These are phyloP conservation scores for Silene uniflora DNA, from an alignment of 148 eudicot species.

Conservation along the genomic window DNA sequence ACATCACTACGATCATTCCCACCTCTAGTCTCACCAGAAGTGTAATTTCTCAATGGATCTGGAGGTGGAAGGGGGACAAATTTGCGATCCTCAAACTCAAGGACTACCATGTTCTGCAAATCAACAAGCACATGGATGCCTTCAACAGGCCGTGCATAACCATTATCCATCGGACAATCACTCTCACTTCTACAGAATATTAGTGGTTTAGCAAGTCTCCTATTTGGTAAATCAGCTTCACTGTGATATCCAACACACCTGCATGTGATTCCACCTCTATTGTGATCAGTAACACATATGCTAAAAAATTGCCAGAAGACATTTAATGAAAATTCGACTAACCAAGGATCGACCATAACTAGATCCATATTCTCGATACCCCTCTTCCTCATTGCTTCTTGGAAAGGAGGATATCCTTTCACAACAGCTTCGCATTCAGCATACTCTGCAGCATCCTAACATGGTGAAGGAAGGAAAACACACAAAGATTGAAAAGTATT, in stretches of 20 bases:
- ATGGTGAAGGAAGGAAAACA: conserved; percentile 17
- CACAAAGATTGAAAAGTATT: conserved; percentile 3
- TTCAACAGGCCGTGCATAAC: conserved; percentile 98
- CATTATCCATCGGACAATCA: conserved; percentile 95
- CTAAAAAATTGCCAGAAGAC: background rate
- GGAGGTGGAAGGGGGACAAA: conserved; percentile 92
- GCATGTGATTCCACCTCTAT: conserved; percentile 14
- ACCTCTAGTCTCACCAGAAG: conserved; percentile 87
- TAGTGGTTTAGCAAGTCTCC: conserved; percentile 90
- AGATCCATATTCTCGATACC: conserved; percentile 91
- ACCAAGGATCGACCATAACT: conserved; percentile 94
- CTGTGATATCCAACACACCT: conserved; percentile 75
- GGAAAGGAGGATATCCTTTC: conserved; percentile 78
- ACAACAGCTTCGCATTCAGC: conserved; percentile 95
- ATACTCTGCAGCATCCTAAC: conserved; percentile 87
- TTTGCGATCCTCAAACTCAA: conserved; percentile 93
- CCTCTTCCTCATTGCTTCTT: conserved; percentile 86
- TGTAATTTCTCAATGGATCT: conserved; percentile 93
- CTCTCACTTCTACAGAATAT: conserved; percentile 91
- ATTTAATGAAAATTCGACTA: conserved; percentile 27
- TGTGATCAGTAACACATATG: background rate
- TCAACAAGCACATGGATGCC: conserved; percentile 93
- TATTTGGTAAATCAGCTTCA: conserved; percentile 85
- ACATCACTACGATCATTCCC: conserved; percentile 93
- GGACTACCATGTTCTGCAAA: conserved; percentile 86